Conservation (phyloP, 257 asterid genomes). For the Fraxinus excelsior region DNA sequence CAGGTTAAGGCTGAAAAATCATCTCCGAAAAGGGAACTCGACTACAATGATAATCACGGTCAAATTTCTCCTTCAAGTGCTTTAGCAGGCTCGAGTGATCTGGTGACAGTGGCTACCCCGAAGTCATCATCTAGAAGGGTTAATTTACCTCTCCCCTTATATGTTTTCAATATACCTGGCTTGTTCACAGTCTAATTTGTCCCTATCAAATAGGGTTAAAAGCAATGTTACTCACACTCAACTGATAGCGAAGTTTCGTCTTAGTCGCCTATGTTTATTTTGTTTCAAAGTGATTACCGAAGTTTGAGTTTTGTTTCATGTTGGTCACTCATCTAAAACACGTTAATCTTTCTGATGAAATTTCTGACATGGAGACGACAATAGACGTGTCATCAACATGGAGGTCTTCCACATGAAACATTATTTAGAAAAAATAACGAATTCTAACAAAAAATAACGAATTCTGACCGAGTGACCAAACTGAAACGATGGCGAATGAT, state of each 20-base stretch:
- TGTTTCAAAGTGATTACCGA: neutral
- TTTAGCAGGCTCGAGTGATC: slow-evolving; percentile 43
- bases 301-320: neutral
- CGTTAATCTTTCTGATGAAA: neutral
- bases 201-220: neutral
- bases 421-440: too few relatives aligned
- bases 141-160: slow-evolving; percentile 22
- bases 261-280: neutral
- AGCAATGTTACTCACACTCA: neutral
- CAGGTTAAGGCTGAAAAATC: slow-evolving; percentile 30
- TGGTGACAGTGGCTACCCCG: slow-evolving; percentile 33
- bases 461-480: neutral
- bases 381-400: neutral
- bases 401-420: neutral
- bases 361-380: neutral
- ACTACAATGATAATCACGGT: slow-evolving; percentile 24
- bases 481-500: neutral
- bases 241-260: neutral
- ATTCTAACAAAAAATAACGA: too few relatives aligned
- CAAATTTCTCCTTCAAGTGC: slow-evolving; percentile 47
- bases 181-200: neutral
- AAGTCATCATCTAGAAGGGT: slow-evolving; percentile 59
- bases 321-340: neutral
- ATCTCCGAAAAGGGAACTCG: slow-evolving; percentile 25
- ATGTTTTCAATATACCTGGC: neutral